Conservation (phyloP, 768 basidiomycete species). For the Panellus pusillus region DNA sequence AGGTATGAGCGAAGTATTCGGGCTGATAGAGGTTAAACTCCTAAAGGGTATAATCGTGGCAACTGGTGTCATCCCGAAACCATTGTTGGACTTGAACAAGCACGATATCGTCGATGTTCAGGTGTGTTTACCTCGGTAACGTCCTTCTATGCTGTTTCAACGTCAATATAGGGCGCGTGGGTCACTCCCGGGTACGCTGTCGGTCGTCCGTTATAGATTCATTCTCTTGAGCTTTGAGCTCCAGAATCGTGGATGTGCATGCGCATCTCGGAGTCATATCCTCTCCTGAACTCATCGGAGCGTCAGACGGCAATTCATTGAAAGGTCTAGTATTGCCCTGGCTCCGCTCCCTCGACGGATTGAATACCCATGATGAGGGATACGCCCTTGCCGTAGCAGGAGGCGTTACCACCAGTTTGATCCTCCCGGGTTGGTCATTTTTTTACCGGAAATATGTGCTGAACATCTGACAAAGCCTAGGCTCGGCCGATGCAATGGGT, state of each 20-base stretch:
- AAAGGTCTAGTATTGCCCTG: conserved; percentile 48
- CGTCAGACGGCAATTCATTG: conserved; percentile 55
- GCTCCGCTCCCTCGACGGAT: conserved; percentile 69
- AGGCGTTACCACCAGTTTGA: conserved; percentile 75
- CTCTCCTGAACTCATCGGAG: conserved; percentile 29
- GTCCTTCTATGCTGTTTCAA: conserved; percentile 33
- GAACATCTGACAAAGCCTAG: conserved; percentile 23
- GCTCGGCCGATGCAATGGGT: conserved; percentile 66
- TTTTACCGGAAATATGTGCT: too few relatives aligned
- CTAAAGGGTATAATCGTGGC: conserved; percentile 40
- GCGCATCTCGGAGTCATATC: conserved; percentile 50
- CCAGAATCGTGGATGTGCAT: conserved; percentile 46
- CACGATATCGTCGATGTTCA: conserved; percentile 11
- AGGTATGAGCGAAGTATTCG: conserved; percentile 27
- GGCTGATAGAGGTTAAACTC: too few relatives aligned
- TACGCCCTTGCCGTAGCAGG: conserved; percentile 68
- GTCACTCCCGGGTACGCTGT: conserved; percentile 60
- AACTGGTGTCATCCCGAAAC: conserved; percentile 48
- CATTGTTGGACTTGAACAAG: conserved; percentile 7
- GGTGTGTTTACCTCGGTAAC: conserved; percentile 22
- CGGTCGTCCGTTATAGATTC: neutral
- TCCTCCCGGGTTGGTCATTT: conserved; percentile 48
- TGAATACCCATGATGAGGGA: conserved; percentile 76
- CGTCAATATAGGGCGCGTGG: conserved; percentile 62
- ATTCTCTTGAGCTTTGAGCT: neutral